phyloP scores from a whole-genome alignment of 805 yeast species.

The Candida manassasensis region DNA sequence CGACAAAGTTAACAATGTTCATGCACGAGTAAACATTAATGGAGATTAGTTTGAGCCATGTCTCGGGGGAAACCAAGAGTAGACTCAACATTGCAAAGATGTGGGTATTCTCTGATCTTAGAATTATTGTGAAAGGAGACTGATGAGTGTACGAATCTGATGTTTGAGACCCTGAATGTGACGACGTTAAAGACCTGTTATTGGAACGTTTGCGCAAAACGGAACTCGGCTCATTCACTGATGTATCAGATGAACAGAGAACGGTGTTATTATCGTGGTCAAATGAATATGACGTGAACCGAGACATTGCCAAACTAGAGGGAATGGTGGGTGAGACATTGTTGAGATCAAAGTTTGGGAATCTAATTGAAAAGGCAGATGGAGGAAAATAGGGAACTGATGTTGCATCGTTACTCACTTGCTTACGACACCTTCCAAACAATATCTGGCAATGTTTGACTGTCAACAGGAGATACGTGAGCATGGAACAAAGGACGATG shows the following conservation, averaged over 20 bases:
- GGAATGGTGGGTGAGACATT: too few relatives aligned
- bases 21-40: conserved; percentile 24
- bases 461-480: conserved; percentile 1
- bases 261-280: not conserved
- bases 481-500: conserved; percentile 1
- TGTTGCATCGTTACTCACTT: not conserved
- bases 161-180: not conserved
- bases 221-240: not conserved
- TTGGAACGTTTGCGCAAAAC: not conserved
- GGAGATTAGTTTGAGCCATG: conserved; percentile 20
- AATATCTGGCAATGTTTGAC: conserved; percentile 5
- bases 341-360: not conserved
- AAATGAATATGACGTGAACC: not conserved
- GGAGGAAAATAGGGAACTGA: not conserved
- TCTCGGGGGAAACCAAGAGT: conserved; percentile 14
- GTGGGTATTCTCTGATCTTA: conserved; percentile 27
- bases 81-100: conserved; percentile 20
- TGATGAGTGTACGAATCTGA: not conserved
- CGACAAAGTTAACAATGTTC: conserved; percentile 18
- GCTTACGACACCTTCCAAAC: not conserved
- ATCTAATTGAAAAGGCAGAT: not conserved
- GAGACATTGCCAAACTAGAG: not conserved
- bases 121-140: conserved; percentile 16
- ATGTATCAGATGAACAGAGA: not conserved
- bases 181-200: not conserved